Conservation (phyloP, 1,139 yeast species). For the Taphrina flavorubra region DNA sequence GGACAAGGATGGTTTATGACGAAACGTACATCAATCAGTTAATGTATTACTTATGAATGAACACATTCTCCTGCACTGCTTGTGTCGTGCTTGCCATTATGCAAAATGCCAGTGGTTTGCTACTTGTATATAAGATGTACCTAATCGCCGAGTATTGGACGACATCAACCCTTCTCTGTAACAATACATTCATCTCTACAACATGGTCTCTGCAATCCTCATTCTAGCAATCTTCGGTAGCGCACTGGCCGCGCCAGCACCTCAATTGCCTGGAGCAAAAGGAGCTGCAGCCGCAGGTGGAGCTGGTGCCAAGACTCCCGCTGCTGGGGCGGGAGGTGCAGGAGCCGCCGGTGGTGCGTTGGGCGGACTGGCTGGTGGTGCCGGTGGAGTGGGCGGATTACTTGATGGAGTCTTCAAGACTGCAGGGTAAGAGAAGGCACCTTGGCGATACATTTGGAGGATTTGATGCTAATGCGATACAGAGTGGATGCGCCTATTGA, state of each 20-base stretch:
- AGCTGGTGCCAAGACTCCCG: not conserved
- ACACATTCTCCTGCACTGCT: no score
- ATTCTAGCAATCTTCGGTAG: constrained; percentile 9
- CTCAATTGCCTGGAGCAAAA: constrained; percentile 1
- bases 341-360: constrained; percentile 1
- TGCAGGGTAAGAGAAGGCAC: not conserved
- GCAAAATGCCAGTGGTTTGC: not conserved
- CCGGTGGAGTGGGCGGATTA: constrained; percentile 1
- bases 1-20: no score
- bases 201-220: not conserved
- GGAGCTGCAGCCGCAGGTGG: not conserved
- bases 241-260: constrained; percentile 14
- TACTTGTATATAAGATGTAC: not conserved
- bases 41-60: no score
- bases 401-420: constrained; percentile 23
- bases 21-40: no score
- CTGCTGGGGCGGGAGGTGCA: not conserved
- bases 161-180: not conserved
- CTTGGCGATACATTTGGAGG: no score
- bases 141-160: not conserved
- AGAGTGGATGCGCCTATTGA: constrained; percentile 18
- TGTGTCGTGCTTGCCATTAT: not conserved
- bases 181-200: no score
- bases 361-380: constrained; percentile 6
- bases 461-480: not conserved